phyloP scores from a whole-genome alignment of 257 asterid species.

The Galeopsis tetrahit region DNA sequence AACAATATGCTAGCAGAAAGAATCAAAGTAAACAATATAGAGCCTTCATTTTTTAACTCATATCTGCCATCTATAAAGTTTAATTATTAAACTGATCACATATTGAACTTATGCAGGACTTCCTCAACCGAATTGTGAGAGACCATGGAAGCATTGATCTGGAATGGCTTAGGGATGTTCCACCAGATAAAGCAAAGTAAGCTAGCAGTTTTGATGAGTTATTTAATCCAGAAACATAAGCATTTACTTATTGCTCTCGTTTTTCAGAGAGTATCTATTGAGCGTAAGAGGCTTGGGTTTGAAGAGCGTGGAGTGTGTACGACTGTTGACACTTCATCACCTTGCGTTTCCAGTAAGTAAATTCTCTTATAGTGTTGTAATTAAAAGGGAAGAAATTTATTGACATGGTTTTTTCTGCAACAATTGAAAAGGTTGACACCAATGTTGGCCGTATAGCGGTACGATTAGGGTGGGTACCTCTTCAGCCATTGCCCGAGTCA shows the following conservation, averaged over 20 bases:
- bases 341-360: constrained; percentile 96
- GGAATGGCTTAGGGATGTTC: constrained; percentile 95
- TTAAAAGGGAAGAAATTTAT: constrained; percentile 33
- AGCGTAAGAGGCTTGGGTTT: constrained; percentile 94
- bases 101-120: constrained; percentile 61
- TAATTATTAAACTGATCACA: constrained; percentile 33
- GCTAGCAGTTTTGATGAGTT: constrained; percentile 32
- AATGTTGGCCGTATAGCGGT: constrained; percentile 99
- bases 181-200: constrained; percentile 97
- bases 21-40: constrained; percentile 62
- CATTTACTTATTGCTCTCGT: constrained; percentile 28
- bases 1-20: constrained; percentile 91
- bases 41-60: constrained; percentile 7
- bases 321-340: constrained; percentile 98
- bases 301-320: constrained; percentile 96
- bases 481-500: constrained; percentile 96
- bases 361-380: constrained; percentile 26
- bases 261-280: constrained; percentile 87
- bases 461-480: constrained; percentile 99
- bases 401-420: constrained; percentile 34
- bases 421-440: constrained; percentile 77
- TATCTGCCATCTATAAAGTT: constrained; percentile 22
- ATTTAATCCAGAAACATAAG: constrained; percentile 18
- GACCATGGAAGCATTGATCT: constrained; percentile 90
- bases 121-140: constrained; percentile 77